Percentiles rank a stretch among this genome's conserved stretches.
Evolutionary conservation across 2,329 filamentous ascomycete species (phyloP).

Genomic region (Pseudogymnoascus sp.): DNA sequence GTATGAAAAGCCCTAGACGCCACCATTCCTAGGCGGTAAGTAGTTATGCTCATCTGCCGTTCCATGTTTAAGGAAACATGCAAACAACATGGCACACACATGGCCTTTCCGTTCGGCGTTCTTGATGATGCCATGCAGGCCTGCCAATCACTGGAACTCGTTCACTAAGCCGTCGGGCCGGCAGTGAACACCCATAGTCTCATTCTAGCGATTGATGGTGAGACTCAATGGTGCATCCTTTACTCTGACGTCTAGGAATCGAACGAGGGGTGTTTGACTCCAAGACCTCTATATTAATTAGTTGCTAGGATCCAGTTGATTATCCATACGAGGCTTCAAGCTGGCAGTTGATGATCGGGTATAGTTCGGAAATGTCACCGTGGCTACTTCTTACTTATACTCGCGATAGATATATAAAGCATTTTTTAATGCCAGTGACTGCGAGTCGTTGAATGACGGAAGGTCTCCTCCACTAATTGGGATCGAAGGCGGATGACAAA

Average conservation of each 20-base stretch:
- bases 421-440: not conserved
- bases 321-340: not conserved
- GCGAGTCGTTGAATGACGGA: not conserved
- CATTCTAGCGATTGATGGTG: not conserved
- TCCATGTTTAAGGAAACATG: not conserved
- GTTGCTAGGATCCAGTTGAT: not conserved
- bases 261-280: not conserved
- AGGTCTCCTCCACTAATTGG: not conserved
- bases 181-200: not conserved
- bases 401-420: not conserved
- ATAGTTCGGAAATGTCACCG: not conserved
- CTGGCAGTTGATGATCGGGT: not conserved
- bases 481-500: too few relatives aligned
- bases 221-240: not conserved
- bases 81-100: not conserved
- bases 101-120: not conserved
- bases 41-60: not conserved
- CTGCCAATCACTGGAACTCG: not conserved
- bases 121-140: not conserved
- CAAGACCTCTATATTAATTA: slow-evolving; percentile 1
- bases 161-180: not conserved
- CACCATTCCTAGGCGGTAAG: not conserved
- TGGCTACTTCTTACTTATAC: not conserved
- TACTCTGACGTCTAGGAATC: not conserved
- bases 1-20: not conserved